A percentile compares a stretch with the other conserved stretches of the same genome.
These are phyloP conservation scores for Epichloe gansuensis DNA, from an alignment of 2,329 filamentous ascomycete genomes.

Conservation along the genomic window DNA sequence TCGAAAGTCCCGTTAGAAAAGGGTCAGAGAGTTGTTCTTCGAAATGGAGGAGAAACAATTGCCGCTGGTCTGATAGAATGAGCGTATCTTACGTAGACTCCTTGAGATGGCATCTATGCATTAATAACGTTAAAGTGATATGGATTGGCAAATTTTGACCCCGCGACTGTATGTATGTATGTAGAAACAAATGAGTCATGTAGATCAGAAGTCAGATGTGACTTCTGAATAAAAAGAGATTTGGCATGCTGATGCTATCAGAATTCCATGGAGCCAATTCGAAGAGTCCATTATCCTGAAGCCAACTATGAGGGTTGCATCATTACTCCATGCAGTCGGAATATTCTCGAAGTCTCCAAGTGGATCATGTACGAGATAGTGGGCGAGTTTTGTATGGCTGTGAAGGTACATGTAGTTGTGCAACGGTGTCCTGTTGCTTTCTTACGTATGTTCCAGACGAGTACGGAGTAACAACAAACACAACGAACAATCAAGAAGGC, in stretches of 20 bases:
- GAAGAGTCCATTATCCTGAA: no score
- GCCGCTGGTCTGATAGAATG: slow-evolving; percentile 77
- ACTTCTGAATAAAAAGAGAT: neutral
- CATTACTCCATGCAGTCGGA: slow-evolving; percentile 6
- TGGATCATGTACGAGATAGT: neutral
- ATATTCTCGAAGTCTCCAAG: slow-evolving; percentile 15
- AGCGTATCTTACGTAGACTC: slow-evolving; percentile 5
- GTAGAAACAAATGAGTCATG: neutral
- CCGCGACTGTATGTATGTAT: neutral
- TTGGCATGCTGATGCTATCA: neutral
- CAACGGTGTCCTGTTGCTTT: neutral
- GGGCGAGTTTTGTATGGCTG: no score
- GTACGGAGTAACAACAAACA: neutral
- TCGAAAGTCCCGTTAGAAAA: slow-evolving; percentile 67
- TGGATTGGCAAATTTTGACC: neutral
- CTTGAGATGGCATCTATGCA: neutral
- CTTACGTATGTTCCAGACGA: neutral
- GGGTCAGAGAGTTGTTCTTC: slow-evolving; percentile 67
- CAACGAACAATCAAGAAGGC: neutral
- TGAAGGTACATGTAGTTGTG: neutral
- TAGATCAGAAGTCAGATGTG: neutral
- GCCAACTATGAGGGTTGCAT: neutral
- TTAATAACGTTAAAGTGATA: no score
- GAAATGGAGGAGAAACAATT: slow-evolving; percentile 71
- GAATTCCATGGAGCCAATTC: no score